A percentile compares a stretch with the other conserved stretches of the same genome.
Conservation (phyloP, 1,284 basidiomycete species). For the Rhodotorula sp. region DNA sequence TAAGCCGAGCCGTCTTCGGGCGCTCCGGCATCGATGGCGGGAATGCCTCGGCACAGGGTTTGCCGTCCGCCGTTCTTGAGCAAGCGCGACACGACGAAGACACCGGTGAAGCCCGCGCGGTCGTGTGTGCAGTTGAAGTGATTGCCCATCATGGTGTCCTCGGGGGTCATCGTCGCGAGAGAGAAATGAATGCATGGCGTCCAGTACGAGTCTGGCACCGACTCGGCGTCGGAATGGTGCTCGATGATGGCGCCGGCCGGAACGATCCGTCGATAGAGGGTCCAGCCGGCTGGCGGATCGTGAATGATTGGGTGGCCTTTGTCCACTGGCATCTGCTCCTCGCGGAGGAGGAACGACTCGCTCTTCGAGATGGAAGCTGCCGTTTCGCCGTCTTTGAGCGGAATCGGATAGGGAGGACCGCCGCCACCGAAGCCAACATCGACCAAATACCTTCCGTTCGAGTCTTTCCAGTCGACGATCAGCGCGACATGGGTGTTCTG, state of each 20-base stretch:
- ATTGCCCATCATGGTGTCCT: conserved; percentile 23
- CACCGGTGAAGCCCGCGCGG: conserved; percentile 19
- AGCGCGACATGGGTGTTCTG: conserved; percentile 28
- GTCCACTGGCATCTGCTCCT: conserved; percentile 26
- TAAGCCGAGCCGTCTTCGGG: conserved; percentile 14
- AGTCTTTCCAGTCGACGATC: conserved; percentile 32
- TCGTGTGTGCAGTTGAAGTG: conserved; percentile 19
- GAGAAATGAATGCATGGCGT: conserved; percentile 36
- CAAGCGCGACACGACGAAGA: conserved; percentile 34
- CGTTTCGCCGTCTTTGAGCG: conserved; percentile 27
- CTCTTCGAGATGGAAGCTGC: conserved; percentile 14
- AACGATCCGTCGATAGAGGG: conserved; percentile 35
- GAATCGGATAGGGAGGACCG: conserved; percentile 15
- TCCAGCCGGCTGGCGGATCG: conserved; percentile 28
- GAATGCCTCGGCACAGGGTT: conserved; percentile 28
- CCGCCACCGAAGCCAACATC: conserved; percentile 33
- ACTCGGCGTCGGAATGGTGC: neutral
- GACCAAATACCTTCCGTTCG: conserved; percentile 1
- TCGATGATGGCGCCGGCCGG: neutral
- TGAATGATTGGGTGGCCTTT: neutral
- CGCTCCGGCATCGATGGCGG: conserved; percentile 22
- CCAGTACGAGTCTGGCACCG: conserved; percentile 14
- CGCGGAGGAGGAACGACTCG: conserved; percentile 33
- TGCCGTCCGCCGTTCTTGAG: conserved; percentile 24
- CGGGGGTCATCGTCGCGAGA: conserved; percentile 17